These are phyloP conservation scores for Vitis riparia DNA, from an alignment of 164 flowering plant species.

Conservation along the genomic window DNA sequence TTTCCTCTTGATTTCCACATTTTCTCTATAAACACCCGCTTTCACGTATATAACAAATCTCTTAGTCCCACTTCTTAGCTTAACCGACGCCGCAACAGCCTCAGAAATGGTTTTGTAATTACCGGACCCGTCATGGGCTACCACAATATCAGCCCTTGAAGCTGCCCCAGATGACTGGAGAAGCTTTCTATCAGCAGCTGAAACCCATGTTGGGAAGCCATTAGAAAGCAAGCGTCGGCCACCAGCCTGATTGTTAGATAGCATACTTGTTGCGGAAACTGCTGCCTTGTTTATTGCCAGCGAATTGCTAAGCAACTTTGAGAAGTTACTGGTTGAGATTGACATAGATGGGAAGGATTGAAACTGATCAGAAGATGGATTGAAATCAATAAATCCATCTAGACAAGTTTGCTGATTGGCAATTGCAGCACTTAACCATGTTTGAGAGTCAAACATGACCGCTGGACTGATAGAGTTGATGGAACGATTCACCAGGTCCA, in stretches of 20 bases:
- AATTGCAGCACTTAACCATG: conserved; percentile 62
- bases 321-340: conserved; percentile 21
- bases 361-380: conserved; percentile 21
- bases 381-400: conserved; percentile 53
- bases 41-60: conserved; percentile 59
- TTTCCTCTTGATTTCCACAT: conserved; percentile 39
- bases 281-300: conserved; percentile 42
- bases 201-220: conserved; percentile 52
- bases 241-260: conserved; percentile 9
- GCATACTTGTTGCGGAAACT: neutral
- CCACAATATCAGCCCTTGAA: conserved; percentile 45
- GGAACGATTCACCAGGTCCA: conserved; percentile 38
- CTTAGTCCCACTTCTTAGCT: conserved; percentile 14
- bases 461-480: conserved; percentile 13
- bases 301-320: conserved; percentile 58
- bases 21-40: conserved; percentile 56
- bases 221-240: conserved; percentile 29
- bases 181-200: conserved; percentile 42
- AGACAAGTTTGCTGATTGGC: conserved; percentile 58
- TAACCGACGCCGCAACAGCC: conserved; percentile 44
- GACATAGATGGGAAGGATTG: conserved; percentile 24
- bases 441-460: conserved; percentile 28
- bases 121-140: conserved; percentile 69
- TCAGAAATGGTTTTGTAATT: conserved; percentile 52
- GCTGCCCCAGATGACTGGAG: conserved; percentile 27